These are phyloP conservation scores for Antarctomyces pellizariae DNA, from an alignment of 495 filamentous ascomycete genomes.

Conservation along the genomic window DNA sequence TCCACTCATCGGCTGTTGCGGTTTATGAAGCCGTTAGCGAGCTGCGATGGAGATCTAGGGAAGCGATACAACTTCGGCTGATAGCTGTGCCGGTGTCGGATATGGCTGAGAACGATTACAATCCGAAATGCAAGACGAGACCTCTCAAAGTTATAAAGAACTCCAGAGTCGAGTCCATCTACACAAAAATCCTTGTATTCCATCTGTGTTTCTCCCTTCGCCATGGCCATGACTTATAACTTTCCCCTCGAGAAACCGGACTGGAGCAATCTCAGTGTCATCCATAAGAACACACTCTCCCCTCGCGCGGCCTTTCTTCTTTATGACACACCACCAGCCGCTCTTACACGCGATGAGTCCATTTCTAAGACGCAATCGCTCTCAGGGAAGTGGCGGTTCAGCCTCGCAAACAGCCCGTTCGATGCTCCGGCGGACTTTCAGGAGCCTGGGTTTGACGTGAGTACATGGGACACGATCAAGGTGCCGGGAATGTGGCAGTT, in stretches of 20 bases:
- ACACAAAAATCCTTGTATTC: too few relatives aligned
- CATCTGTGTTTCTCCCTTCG: too few relatives aligned
- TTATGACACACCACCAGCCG: conserved; percentile 14
- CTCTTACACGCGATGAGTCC: conserved; percentile 11
- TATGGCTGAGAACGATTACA: too few relatives aligned
- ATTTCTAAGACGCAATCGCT: conserved; percentile 15
- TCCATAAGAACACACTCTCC: conserved; percentile 25
- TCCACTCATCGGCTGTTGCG: too few relatives aligned
- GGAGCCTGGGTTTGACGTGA: conserved; percentile 5
- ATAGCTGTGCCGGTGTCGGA: too few relatives aligned
- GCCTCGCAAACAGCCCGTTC: conserved; percentile 8
- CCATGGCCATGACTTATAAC: too few relatives aligned
- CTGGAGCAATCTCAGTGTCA: conserved; percentile 22
- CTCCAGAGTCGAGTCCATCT: too few relatives aligned
- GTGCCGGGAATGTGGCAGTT: conserved; percentile 46
- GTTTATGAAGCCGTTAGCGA: too few relatives aligned
- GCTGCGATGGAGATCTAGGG: too few relatives aligned
- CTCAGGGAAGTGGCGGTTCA: conserved; percentile 34
- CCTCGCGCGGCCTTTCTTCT: conserved; percentile 26
- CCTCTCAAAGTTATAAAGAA: too few relatives aligned
- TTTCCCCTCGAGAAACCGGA: conserved; percentile 13
- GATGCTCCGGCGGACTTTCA: conserved; percentile 6
- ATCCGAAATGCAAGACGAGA: too few relatives aligned
- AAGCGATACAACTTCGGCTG: too few relatives aligned
- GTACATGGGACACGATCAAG: conserved; percentile 26